Conservation (phyloP, 306 rosid species). For the Prosopis cineraria region DNA sequence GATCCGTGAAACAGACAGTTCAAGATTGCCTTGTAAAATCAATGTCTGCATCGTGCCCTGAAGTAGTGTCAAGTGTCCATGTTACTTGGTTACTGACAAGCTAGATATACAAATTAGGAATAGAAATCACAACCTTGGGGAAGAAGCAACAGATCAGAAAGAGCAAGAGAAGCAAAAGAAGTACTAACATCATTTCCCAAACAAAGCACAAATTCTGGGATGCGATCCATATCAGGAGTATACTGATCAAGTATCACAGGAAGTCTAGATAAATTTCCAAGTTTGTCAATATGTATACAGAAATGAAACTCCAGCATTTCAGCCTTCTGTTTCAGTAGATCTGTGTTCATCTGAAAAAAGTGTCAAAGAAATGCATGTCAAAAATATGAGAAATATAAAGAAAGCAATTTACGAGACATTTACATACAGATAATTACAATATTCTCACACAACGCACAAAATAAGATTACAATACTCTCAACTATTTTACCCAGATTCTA, state of each 20-base stretch:
- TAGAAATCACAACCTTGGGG: not conserved
- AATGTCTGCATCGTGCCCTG: not conserved
- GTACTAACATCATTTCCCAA: constrained; percentile 88
- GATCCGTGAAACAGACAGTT: not conserved
- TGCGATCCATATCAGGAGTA: constrained; percentile 94
- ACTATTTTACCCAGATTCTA: too few species aligned
- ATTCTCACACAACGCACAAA: constrained; percentile 10
- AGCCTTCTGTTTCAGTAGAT: constrained; percentile 69
- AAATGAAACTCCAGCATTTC: constrained; percentile 74
- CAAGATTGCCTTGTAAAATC: not conserved
- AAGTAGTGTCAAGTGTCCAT: not conserved
- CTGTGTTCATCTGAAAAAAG: constrained; percentile 67
- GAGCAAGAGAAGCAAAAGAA: constrained; percentile 18
- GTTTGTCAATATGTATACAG: constrained; percentile 63
- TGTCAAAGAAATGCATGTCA: constrained; percentile 23
- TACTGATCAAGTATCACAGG: constrained; percentile 92
- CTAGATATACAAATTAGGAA: not conserved
- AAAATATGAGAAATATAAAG: constrained; percentile 20
- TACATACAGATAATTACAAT: constrained; percentile 13
- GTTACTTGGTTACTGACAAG: not conserved
- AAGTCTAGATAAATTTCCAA: constrained; percentile 78
- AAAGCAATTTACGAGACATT: constrained; percentile 25
- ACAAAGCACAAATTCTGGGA: constrained; percentile 79
- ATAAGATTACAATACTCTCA: too few species aligned
- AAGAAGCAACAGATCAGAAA: constrained; percentile 4